phyloP scores from a whole-genome alignment of 768 basidiomycete species.

The Tubosaeta brunneosetosa region DNA sequence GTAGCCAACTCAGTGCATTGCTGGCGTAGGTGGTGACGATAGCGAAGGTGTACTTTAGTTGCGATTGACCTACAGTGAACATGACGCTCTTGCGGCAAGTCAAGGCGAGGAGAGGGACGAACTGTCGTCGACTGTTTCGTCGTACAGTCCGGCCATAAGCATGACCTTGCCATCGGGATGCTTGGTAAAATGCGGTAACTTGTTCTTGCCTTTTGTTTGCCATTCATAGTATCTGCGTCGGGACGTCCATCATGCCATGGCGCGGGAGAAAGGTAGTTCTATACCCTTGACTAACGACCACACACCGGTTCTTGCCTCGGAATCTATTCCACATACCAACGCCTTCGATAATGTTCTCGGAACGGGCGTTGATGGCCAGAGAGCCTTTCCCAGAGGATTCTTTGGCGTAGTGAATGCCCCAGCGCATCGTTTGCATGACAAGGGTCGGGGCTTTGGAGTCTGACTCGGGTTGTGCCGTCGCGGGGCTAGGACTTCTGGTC shows the following conservation, averaged over 20 bases:
- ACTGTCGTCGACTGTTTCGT: conserved; percentile 66
- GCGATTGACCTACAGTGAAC: conserved; percentile 40
- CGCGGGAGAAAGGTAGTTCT: neutral
- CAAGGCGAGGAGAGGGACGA: neutral
- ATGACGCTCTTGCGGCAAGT: neutral
- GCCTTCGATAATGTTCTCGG: conserved; percentile 72
- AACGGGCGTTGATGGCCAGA: conserved; percentile 87
- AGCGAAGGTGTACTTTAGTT: conserved; percentile 74
- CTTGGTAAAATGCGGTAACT: conserved; percentile 78
- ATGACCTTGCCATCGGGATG: conserved; percentile 60
- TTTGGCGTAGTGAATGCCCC: conserved; percentile 79
- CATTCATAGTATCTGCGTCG: conserved; percentile 84
- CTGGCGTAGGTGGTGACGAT: conserved; percentile 83
- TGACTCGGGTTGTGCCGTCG: neutral
- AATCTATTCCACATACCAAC: conserved; percentile 83
- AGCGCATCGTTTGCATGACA: conserved; percentile 79
- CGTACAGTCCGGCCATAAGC: conserved; percentile 87
- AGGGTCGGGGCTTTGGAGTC: conserved; percentile 22
- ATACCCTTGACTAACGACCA: conserved; percentile 77
- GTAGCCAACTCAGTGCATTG: conserved; percentile 76
- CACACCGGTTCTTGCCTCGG: conserved; percentile 78
- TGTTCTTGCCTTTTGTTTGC: conserved; percentile 77
- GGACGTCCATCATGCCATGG: neutral
- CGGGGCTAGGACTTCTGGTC: conserved; percentile 1
- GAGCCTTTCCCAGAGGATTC: conserved; percentile 45